Evolutionary conservation across 2,329 filamentous ascomycete species (phyloP).

Genomic region (Cladobotryum mycophilum): DNA sequence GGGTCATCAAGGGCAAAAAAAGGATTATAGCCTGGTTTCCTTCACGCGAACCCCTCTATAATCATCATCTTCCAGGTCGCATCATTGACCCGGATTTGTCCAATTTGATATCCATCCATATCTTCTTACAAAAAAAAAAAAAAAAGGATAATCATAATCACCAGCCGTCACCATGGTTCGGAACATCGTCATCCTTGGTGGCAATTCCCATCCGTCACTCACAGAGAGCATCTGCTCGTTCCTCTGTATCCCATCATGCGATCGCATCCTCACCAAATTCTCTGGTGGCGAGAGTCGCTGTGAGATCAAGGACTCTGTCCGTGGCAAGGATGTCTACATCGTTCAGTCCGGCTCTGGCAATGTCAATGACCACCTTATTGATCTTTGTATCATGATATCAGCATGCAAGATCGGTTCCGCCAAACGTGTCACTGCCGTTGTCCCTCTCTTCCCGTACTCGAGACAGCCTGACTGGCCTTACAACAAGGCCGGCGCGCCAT

Average conservation of each 20-base stretch:
- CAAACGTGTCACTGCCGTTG: slow-evolving; percentile 84
- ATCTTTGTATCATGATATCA: slow-evolving; percentile 96
- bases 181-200: slow-evolving; percentile 89
- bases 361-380: slow-evolving; percentile 94
- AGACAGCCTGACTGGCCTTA: slow-evolving; percentile 94
- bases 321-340: slow-evolving; percentile 98
- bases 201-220: slow-evolving; percentile 84
- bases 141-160: too few species aligned
- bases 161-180: slow-evolving; percentile 63
- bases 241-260: slow-evolving; percentile 78
- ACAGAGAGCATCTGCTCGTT: slow-evolving; percentile 82
- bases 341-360: slow-evolving; percentile 89
- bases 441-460: slow-evolving; percentile 94
- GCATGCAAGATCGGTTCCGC: slow-evolving; percentile 94
- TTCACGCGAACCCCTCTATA: slow-evolving; percentile 10
- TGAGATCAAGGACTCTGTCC: slow-evolving; percentile 92
- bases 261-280: slow-evolving; percentile 85
- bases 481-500: slow-evolving; percentile 87
- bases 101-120: neutral
- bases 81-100: neutral
- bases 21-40: slow-evolving; percentile 5
- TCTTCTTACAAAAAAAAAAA: neutral
- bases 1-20: slow-evolving; percentile 10
- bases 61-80: neutral
- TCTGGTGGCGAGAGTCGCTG: slow-evolving; percentile 91